Evolutionary conservation across 129 eudicot species (phyloP), one percentile per base, ranked within the genome.

Genomic region (Oenanthe sinensis): DNA sequence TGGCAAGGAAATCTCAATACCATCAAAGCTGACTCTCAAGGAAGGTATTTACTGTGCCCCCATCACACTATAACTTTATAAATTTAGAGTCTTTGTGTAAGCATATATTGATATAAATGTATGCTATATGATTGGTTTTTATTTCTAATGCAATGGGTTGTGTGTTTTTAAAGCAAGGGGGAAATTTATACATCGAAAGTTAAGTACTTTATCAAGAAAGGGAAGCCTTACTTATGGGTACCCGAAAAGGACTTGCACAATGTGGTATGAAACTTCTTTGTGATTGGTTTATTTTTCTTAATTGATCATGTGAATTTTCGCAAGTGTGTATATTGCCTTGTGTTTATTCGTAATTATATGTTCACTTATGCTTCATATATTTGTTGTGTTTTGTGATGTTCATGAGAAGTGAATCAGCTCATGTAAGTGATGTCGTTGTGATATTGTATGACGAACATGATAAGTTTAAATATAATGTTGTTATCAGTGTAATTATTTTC

Each of bases 1-100:
- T 94, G 98, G 97, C 96, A 90, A 78, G 97, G 91, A 43, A 85
- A 68, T 33, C 92, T 94, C 39, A 94, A 90, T 79, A 94, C 98
- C 81, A 81, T 94, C 58, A 94, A 87, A 77, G 90, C 89, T 24
- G 97, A 94, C 76, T 85, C 93, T 42, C 75, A 81, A 45, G 97
- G 90, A 82, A 94, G 98, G 98, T 89, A 85, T 58, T 43, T 5
- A 28, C 71, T 30, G 20, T 28, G 71, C 19, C 71, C 71, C 42
- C 71, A 65, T 65, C 42, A 30, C 42, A 8, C 3, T 58, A 67
- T 67, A 36, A 30, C 3, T 67, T 30, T 12, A 28, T 10, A 12
- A 26, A 20, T 22, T n/a, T n/a, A n/a, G n/a, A n/a, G n/a, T n/a
- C n/a, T n/a, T n/a, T n/a, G n/a, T n/a, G n/a, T n/a, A n/a, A n/a